phyloP scores from a whole-genome alignment of 805 yeast species.

The Jamesozyma hellenica region DNA sequence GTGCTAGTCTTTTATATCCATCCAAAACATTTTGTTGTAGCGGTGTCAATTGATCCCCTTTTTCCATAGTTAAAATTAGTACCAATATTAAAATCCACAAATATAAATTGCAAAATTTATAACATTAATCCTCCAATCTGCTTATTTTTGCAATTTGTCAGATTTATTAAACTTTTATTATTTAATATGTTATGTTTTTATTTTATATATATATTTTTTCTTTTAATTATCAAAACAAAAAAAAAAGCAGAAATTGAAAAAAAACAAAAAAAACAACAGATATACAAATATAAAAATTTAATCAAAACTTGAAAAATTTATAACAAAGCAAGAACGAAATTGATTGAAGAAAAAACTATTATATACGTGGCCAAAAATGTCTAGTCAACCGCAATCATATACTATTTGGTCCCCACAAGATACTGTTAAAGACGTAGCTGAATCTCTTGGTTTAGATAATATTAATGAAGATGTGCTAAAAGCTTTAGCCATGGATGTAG shows the following conservation, averaged over 20 bases:
- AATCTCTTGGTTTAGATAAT: conserved; percentile 66
- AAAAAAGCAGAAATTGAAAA: not conserved
- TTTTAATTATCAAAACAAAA: too few species aligned
- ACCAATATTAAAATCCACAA: too few species aligned
- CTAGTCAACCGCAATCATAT: conserved; percentile 44
- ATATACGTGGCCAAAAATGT: conserved; percentile 9
- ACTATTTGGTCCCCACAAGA: conserved; percentile 96
- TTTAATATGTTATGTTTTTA: too few species aligned
- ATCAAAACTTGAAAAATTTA: not conserved
- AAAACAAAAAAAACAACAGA: not conserved
- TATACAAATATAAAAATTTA: too few species aligned
- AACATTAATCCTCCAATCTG: too few species aligned
- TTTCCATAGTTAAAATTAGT: too few species aligned
- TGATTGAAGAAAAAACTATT: too few species aligned
- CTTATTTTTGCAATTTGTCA: too few species aligned
- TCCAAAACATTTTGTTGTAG: conserved; percentile 25
- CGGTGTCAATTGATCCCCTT: conserved; percentile 17
- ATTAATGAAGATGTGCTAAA: conserved; percentile 88
- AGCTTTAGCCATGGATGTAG: conserved; percentile 98
- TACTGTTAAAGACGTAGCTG: conserved; percentile 94
- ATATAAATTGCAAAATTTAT: too few species aligned
- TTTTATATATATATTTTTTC: too few species aligned
- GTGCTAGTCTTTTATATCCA: conserved; percentile 23
- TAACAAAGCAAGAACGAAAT: not conserved
- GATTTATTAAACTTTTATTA: too few species aligned